Conservation (phyloP, 495 filamentous ascomycete genomes). For the Penicillium waksmanii region DNA sequence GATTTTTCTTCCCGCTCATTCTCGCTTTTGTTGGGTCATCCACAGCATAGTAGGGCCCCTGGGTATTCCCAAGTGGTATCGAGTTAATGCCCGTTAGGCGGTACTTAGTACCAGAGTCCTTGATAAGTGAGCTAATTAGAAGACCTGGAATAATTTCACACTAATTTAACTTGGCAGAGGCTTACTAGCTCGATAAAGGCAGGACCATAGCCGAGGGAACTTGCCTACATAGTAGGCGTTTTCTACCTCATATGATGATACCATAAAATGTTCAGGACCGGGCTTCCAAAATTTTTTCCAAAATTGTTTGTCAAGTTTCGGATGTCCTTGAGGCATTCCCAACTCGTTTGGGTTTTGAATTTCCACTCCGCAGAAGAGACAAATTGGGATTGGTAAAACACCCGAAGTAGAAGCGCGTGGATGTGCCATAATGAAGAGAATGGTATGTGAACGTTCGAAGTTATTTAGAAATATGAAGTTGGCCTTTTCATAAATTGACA, state of each 20-base stretch:
- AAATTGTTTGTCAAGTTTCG: not conserved
- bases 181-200: slow-evolving; percentile 12
- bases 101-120: slow-evolving; percentile 8
- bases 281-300: slow-evolving; percentile 9
- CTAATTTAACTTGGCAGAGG: not conserved
- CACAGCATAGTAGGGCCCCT: not conserved
- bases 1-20: slow-evolving; percentile 2
- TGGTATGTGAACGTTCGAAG: not conserved
- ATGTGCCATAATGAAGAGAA: not conserved
- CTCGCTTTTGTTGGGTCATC: slow-evolving; percentile 10
- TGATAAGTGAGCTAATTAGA: slow-evolving; percentile 8
- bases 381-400: not conserved
- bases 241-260: slow-evolving; percentile 11
- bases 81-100: slow-evolving; percentile 8
- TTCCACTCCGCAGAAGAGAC: not conserved
- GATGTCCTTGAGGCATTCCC: not conserved
- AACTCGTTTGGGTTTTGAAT: not conserved
- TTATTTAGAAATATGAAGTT: not conserved
- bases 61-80: not conserved
- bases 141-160: not conserved
- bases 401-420: not conserved
- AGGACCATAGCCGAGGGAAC: slow-evolving; percentile 8
- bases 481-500: not conserved
- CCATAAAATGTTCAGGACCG: not conserved
- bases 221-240: not conserved